Base-by-base conservation (phyloP, 2,329 filamentous ascomycete genomes). In the Phyllosticta citrichinensis region DNA sequence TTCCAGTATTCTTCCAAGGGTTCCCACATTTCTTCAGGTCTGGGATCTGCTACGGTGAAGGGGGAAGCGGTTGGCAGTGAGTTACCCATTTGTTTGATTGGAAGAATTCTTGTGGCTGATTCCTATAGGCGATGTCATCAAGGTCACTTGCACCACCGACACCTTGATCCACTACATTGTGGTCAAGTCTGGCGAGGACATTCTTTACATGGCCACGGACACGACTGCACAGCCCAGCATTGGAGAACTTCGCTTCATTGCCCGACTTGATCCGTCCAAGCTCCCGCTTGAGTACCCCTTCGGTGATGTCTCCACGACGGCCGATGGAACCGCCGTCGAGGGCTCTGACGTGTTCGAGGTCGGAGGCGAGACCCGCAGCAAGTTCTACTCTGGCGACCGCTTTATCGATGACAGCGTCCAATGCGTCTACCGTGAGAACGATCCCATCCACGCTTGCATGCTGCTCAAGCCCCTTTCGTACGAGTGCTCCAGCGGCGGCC, bases 371-470 rank as follows among this genome's bases (percentile, higher is more conserved):
- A 88, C 85, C 0, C 80, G 85, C 50, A 84, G 81, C 72, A 88
- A 88, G 71, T 88, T 88, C 76, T 88, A 86, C 74, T 86, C 83
- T 1, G 84, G 82, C 62, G 77, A 86, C 64, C 79, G 85, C n/a
- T 88, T 87, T 72, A 87, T 88, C 68, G 86, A 88, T 68, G 84
- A 87, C 66, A 75, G 82, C 53, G 78, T 81, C 25, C 84, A 86
- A 68, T 88, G 85, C 70, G 81, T 85, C 47, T 80, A 79, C 62
- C 80, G 81, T 22, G 76, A 75, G 62, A 72, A 70, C 30, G 70
- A 73, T 27, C 69, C 71, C 0, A 78, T 82, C 47, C 82, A 85
- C 65, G 84, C 83, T 11, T 88, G 85, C 71, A 82, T 87, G 71
- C 74, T 86, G 59, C 78, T 81, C 56, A 80, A 80, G 51, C 77